Base-by-base conservation (phyloP, 495 filamentous ascomycete genomes). In the Penicillium roqueforti region DNA sequence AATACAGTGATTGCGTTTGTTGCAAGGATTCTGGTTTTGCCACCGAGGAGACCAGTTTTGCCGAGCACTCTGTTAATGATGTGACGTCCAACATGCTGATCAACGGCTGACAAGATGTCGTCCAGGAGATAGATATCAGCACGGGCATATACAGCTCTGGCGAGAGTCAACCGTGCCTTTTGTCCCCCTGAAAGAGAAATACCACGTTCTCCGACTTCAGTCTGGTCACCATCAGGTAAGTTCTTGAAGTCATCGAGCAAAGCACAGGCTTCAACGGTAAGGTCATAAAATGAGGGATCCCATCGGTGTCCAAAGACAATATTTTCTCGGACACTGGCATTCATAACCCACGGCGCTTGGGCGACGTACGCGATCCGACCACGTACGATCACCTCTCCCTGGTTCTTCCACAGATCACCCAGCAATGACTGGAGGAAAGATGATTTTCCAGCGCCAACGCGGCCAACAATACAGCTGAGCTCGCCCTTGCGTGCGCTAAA, bases 131-230 rank as follows among this genome's bases (percentile, higher is more conserved):
- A 99, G 53, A 99, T 83, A 71, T 99, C 95, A n/a, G 93, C 89
- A 57, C 95, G 83, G 51, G 95, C 92, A 67, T 99, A 99, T 2
- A 99, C 95, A 43, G 95, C 95, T 65, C 95, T 80, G 13, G 95
- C 95, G 48, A 99, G 78, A n/a, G 91, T 93, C 60, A 99, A 77
- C 14, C 95, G 85, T 51, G 95, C 93, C 72, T 95, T 97, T 69
- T 99, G 95, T 34, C 95, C 95, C 53, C 95, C 95, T 44, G 92
- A 97, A 32, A 99, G 80, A 5, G 93, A 97, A 31, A 99, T 99
- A 16, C 95, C 95, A 56, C 95, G 86, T 71, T 99, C 93, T 54
- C 93, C 93, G 51, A 99, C 95, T 65, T 97, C 85, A 0, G 95
- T 99, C 63, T 92, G 87, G 63, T 99, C 95, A 14, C 95, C 93